Base-by-base conservation (phyloP, 1,284 basidiomycete species). In the Paramarasmius palmivorus region DNA sequence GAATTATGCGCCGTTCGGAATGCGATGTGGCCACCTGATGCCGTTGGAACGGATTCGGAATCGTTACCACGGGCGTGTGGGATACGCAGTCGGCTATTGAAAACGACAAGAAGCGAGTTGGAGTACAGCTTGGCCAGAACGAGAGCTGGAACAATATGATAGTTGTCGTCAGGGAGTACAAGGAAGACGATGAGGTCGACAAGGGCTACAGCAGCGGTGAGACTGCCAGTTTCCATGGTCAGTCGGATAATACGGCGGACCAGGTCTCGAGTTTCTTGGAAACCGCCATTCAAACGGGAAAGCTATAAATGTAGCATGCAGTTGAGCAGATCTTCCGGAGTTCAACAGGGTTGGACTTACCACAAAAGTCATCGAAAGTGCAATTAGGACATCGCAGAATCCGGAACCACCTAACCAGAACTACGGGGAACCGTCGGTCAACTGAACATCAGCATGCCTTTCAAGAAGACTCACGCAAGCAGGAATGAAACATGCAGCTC, bases 171-270 rank as follows among this genome's bases (percentile, higher is more conserved):
- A 6, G 49, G 42, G 17, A 48, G 49, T 8, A 36, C 56, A 22
- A 57, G 50, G 45, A 57, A 55, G 4, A 55, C 23, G 6, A 49
- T 29, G 4, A 57, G 20, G 36, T 40, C 49, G 26, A 54, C 22
- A 45, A 37, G 41, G 22, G 45, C 42, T n/a, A 48, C 29, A 46
- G 52, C 44, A 53, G 54, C 54, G 22, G 57, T 58, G 17, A 53
- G 36, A 8, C 39, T 40, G 1, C 57, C 57, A 29, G 58, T 59
- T 34, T 58, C 58, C 19, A 59, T 52, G 0, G 52, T 59, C 26
- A 59, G 35, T 20, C 53, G 48, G 8, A 58, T 52, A 19, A 59
- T 36, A 14, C 50, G 49, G n/a, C 37, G 50, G 9, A 59, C 25
- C 6, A 57, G 35, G 23, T 55, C 42, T 5, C 47, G 55, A 15